Conservation (phyloP, 2,329 filamentous ascomycete genomes). For the Aotearoamyces nothofagi region DNA sequence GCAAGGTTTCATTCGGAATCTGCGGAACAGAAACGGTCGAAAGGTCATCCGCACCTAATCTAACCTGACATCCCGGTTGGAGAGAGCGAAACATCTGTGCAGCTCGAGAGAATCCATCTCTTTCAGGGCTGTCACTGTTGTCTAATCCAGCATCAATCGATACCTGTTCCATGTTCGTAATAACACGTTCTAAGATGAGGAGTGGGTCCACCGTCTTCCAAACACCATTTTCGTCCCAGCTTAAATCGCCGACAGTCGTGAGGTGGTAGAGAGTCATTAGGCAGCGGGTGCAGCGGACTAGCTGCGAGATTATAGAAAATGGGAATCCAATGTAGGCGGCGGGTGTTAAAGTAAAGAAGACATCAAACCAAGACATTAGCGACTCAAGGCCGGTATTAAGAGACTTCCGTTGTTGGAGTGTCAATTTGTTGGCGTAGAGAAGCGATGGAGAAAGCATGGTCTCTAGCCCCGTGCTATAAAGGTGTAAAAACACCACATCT, state of each 20-base stretch:
- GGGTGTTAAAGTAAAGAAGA: conserved; percentile 20
- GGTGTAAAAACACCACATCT: no score
- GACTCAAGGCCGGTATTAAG: no score
- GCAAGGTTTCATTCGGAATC: no score
- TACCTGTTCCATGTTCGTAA: conserved; percentile 6
- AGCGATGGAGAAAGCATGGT: no score
- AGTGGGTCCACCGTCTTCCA: conserved; percentile 22
- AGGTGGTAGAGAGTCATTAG: conserved; percentile 25
- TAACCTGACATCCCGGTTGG: conserved; percentile 1
- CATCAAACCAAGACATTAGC: conserved; percentile 22
- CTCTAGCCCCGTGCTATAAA: no score
- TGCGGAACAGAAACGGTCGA: no score
- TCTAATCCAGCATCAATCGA: neutral
- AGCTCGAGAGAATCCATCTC: conserved; percentile 1
- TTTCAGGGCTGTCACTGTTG: neutral
- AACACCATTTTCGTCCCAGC: conserved; percentile 25
- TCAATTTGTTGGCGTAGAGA: no score
- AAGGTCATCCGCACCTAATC: no score
- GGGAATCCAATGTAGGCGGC: conserved; percentile 19
- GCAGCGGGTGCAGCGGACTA: conserved; percentile 22
- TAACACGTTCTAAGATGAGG: conserved; percentile 18
- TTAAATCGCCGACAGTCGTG: conserved; percentile 23
- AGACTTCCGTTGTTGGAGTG: no score
- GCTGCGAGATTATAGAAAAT: conserved; percentile 20
- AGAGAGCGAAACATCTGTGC: neutral